A percentile compares a stretch with the other conserved stretches of the same genome.
These are phyloP conservation scores for Hyphodiscus hymeniophilus DNA, from an alignment of 495 filamentous ascomycete genomes.

Conservation along the genomic window DNA sequence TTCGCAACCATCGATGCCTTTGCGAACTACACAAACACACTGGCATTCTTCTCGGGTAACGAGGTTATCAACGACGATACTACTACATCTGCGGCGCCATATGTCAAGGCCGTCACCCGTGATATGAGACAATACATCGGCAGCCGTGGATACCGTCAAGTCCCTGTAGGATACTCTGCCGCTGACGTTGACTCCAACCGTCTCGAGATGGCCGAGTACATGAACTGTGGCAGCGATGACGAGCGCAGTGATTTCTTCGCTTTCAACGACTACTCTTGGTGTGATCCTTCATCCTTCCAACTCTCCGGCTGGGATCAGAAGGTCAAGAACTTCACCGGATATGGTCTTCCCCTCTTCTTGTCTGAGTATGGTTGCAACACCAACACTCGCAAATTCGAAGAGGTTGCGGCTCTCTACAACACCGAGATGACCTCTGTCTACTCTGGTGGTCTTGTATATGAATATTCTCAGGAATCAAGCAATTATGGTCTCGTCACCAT, in stretches of 20 bases:
- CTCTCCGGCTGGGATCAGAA: slow-evolving; percentile 84
- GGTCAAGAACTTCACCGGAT: slow-evolving; percentile 83
- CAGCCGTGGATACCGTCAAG: slow-evolving; percentile 60
- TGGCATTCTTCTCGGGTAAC: slow-evolving; percentile 95
- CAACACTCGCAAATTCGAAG: slow-evolving; percentile 71
- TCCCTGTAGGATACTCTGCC: slow-evolving; percentile 92
- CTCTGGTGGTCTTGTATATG: slow-evolving; percentile 93
- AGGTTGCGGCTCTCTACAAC: slow-evolving; percentile 74
- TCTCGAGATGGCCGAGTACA: slow-evolving; percentile 80
- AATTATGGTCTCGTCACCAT: slow-evolving; percentile 69
- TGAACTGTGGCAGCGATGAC: slow-evolving; percentile 88
- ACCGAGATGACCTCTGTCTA: slow-evolving; percentile 82
- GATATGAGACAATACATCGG: slow-evolving; percentile 85
- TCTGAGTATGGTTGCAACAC: slow-evolving; percentile 89
- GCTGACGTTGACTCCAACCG: slow-evolving; percentile 80
- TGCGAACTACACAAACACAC: slow-evolving; percentile 76
- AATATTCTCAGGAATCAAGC: slow-evolving; percentile 76
- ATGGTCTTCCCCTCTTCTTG: slow-evolving; percentile 88
- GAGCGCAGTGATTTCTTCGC: slow-evolving; percentile 91
- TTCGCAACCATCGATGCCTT: slow-evolving; percentile 92
- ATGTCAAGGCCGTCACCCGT: slow-evolving; percentile 88
- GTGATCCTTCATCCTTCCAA: slow-evolving; percentile 68
- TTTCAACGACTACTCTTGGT: slow-evolving; percentile 99
- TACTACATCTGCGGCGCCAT: slow-evolving; percentile 68
- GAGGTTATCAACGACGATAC: slow-evolving; percentile 86